Evolutionary conservation across 306 rosid genomes (phyloP), one percentile per base, ranked within the genome.

Genomic region (Corylus heterophylla): DNA sequence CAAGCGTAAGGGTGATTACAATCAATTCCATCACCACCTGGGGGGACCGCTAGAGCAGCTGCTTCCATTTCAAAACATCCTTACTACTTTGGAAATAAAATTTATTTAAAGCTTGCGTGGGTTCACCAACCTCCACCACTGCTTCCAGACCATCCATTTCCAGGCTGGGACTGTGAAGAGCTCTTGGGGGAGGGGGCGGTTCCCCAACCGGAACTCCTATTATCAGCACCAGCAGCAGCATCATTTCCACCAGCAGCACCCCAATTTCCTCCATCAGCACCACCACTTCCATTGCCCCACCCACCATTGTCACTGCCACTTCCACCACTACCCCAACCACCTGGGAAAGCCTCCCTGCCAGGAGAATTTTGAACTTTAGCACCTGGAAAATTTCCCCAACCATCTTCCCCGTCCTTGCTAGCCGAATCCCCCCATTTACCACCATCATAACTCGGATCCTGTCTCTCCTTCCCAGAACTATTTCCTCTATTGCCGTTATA

Each of bases 331-430:
- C 81, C 93, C 94, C 97, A 91, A 54, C 92, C 90, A 77, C 98
- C 97, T 8, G 97, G 97, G 47, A 92, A 92, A 74, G 97, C 96
- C 83, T 92, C 97, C 81, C 87, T 92, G 78, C 96, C 97, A 12
- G 97, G 97, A 58, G 97, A 90, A 73, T 89, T 92, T 84, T 88
- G 93, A 80, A 85, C 86, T 85, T 91, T 89, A 6, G 97, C 97
- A 25, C 97, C 98, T 12, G 93, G 91, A 74, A 88, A 88, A 68
- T 76, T 90, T 69, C 89, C 88, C 80, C 89, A 89, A 85, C 89
- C 87, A 76, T 86, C 95, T 81, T 87, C 90, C 37, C 88, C 85
- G 63, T 87, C 98, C 85, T 88, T 90, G 55, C 85, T 29, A 74
- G 44, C 87, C n/a, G 94, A 86, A 85, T 91, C 90, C 98, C 96